A percentile compares a stretch with the other conserved stretches of the same genome.
Evolutionary conservation across 139 green algal genomes (phyloP).

Genomic region (Chlamydomonas incerta): DNA sequence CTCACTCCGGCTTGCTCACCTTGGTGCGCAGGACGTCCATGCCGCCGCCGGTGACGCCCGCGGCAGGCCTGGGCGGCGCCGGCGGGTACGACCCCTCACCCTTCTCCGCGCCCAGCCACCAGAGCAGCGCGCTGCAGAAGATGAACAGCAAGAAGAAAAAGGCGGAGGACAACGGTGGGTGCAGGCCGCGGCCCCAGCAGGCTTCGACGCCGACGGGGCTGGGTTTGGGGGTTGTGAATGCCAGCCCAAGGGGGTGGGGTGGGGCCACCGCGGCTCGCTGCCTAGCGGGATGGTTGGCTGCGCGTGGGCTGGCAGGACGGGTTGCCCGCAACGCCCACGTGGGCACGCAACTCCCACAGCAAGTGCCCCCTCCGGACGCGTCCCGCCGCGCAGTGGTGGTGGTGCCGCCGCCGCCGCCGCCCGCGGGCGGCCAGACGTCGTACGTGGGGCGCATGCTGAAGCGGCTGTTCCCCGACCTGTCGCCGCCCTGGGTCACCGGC

Average conservation of each 20-base stretch:
- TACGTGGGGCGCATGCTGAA: constrained; percentile 26
- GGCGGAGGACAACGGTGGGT: background rate
- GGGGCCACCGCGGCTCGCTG: no score
- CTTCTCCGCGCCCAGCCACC: background rate
- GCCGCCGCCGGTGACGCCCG: background rate
- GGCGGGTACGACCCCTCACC: background rate
- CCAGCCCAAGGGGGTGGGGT: no score
- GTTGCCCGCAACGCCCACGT: no score
- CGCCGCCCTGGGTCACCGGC: constrained; percentile 30
- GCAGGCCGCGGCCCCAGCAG: no score
- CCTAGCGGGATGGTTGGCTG: no score
- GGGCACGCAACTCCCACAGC: no score
- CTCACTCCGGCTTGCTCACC: no score
- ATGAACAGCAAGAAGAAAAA: background rate
- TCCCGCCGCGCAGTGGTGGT: background rate
- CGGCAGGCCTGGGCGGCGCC: background rate
- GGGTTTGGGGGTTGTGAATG: no score
- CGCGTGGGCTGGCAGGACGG: no score
- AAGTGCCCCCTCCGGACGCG: no score
- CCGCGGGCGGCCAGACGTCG: background rate
- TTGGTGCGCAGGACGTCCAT: background rate
- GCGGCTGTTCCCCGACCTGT: constrained; percentile 29
- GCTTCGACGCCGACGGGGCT: no score
- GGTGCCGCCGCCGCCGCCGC: background rate
- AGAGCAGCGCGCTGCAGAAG: background rate